Evolutionary conservation across 2,329 filamentous ascomycete genomes (phyloP).

Genomic region (Beauveria pseudobassiana): DNA sequence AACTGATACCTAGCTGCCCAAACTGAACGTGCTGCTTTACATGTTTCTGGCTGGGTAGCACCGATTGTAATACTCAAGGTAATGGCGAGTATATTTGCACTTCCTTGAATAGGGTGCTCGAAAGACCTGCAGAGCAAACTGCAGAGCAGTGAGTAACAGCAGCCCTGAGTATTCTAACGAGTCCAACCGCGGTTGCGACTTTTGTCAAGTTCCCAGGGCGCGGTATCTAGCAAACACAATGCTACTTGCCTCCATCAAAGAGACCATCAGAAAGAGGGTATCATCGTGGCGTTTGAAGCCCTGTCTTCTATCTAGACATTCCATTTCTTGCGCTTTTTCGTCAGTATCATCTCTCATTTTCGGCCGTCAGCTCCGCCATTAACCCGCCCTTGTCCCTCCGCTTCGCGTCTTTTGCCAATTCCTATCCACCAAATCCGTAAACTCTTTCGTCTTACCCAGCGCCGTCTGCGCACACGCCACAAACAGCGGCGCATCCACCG

Average conservation of each 20-base stretch:
- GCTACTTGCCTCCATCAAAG: not conserved
- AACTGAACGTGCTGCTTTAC: too few relatives aligned
- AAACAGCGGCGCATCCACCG: slow-evolving; percentile 71
- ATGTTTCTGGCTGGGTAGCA: too few relatives aligned
- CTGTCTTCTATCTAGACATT: not conserved
- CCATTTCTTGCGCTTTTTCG: not conserved
- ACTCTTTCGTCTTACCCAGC: slow-evolving; percentile 69
- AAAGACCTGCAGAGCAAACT: too few relatives aligned
- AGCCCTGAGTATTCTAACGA: too few relatives aligned
- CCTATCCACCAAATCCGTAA: slow-evolving; percentile 68
- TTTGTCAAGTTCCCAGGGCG: too few relatives aligned
- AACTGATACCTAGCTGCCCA: too few relatives aligned
- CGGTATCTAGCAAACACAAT: too few relatives aligned
- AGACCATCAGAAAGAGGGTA: not conserved
- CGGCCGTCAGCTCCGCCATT: slow-evolving; percentile 68
- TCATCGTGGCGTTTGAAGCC: not conserved
- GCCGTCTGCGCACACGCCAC: slow-evolving; percentile 70
- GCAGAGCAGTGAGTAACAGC: too few relatives aligned
- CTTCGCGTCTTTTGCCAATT: slow-evolving; percentile 70
- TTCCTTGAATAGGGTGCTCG: too few relatives aligned
- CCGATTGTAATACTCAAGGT: too few relatives aligned
- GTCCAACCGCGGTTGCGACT: too few relatives aligned
- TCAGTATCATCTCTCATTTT: slow-evolving; percentile 61
- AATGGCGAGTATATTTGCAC: too few relatives aligned
- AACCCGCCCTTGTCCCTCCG: slow-evolving; percentile 71